A percentile compares a stretch with the other conserved stretches of the same genome.
Conservation (phyloP, 2,329 filamentous ascomycete genomes). For the Penicillium digitatum region DNA sequence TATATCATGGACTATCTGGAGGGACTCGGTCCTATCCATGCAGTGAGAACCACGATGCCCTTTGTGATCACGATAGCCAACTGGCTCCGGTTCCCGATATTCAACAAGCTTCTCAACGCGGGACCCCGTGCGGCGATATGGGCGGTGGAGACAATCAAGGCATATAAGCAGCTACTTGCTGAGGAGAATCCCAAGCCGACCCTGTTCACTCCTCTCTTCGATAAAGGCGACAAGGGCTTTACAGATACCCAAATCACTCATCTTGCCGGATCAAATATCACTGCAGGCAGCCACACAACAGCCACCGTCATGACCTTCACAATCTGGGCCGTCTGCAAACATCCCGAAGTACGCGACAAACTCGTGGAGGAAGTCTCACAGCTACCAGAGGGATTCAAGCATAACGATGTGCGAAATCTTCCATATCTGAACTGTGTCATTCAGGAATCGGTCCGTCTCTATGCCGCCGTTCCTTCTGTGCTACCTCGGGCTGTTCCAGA, state of each 20-base stretch:
- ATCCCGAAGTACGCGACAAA: not conserved
- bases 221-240: not conserved
- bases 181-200: not conserved
- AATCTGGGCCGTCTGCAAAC: slow-evolving; percentile 1
- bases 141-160: not conserved
- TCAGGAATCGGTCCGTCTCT: not conserved
- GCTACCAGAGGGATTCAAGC: not conserved
- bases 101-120: not conserved
- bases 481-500: not conserved
- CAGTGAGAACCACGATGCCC: not conserved
- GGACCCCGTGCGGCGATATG: not conserved
- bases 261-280: not conserved
- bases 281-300: not conserved
- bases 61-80: not conserved
- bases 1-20: not conserved
- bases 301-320: not conserved
- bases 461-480: not conserved
- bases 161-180: not conserved
- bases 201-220: not conserved
- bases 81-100: not conserved
- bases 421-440: not conserved
- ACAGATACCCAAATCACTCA: not conserved
- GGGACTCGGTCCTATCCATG: not conserved
- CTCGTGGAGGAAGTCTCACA: not conserved
- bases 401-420: not conserved